Evolutionary conservation across 2,329 filamentous ascomycete species (phyloP).

Genomic region (Parafenestella ontariensis): DNA sequence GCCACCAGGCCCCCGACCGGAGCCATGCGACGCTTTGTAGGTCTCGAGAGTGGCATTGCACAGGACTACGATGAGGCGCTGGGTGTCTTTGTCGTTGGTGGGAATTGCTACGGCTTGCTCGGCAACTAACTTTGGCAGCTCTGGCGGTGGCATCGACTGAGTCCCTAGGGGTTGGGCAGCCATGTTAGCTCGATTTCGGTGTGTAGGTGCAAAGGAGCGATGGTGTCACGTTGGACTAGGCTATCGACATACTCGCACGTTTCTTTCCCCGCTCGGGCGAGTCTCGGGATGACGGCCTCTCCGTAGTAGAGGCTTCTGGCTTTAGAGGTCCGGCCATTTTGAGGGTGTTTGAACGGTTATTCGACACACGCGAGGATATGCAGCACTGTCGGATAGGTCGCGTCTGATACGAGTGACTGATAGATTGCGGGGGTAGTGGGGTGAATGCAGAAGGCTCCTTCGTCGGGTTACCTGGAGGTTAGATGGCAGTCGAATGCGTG

Average conservation of each 20-base stretch:
- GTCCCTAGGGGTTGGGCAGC: constrained; percentile 57
- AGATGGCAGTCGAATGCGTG: constrained; percentile 7
- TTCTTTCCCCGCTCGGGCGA: constrained; percentile 46
- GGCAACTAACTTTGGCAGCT: constrained; percentile 88
- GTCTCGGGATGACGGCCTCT: constrained; percentile 38
- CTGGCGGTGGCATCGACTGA: constrained; percentile 91
- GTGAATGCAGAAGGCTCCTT: background rate
- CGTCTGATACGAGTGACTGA: background rate
- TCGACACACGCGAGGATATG: background rate
- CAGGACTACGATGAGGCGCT: constrained; percentile 91
- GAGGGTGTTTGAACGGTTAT: constrained; percentile 1
- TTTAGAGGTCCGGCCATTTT: constrained; percentile 30
- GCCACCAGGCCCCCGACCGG: constrained; percentile 66
- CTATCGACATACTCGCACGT: constrained; percentile 45
- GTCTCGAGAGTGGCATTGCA: constrained; percentile 98
- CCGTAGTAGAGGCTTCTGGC: constrained; percentile 22
- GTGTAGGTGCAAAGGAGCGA: constrained; percentile 8
- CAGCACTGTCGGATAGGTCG: background rate
- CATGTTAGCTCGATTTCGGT: constrained; percentile 33
- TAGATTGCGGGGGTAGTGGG: background rate
- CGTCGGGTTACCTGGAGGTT: constrained; percentile 7
- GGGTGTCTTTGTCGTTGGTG: constrained; percentile 84
- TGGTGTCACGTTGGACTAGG: constrained; percentile 4
- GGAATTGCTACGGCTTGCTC: constrained; percentile 90
- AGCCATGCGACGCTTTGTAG: constrained; percentile 85